Evolutionary conservation across 2,329 filamentous ascomycete genomes (phyloP).

Genomic region (Ramularia endophylla): DNA sequence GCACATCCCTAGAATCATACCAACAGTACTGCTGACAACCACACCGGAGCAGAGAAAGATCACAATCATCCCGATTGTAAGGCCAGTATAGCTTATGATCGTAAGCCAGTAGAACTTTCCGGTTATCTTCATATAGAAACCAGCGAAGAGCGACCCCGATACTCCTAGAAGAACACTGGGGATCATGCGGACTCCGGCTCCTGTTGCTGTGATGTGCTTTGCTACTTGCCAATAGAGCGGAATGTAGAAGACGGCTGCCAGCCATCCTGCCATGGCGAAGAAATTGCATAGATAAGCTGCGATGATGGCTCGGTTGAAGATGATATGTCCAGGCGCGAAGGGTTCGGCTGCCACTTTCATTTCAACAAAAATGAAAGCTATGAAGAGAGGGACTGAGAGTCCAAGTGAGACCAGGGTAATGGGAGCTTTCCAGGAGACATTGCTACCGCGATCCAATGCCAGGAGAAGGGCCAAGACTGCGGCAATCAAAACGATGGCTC

Average conservation of each 20-base stretch:
- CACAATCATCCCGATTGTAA: slow-evolving; percentile 50
- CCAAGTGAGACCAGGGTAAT: slow-evolving; percentile 54
- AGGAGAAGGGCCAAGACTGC: slow-evolving; percentile 62
- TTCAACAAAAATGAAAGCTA: slow-evolving; percentile 64
- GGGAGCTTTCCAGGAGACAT: slow-evolving; percentile 59
- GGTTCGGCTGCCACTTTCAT: slow-evolving; percentile 61
- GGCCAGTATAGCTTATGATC: slow-evolving; percentile 47
- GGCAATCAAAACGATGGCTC: slow-evolving; percentile 58
- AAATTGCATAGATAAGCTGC: slow-evolving; percentile 67
- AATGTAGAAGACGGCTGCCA: slow-evolving; percentile 63
- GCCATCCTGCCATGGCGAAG: slow-evolving; percentile 58
- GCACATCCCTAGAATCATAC: slow-evolving; percentile 53
- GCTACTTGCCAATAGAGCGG: slow-evolving; percentile 74
- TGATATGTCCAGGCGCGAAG: slow-evolving; percentile 68
- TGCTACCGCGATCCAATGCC: slow-evolving; percentile 67
- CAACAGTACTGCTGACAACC: slow-evolving; percentile 42
- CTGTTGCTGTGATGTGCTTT: slow-evolving; percentile 56
- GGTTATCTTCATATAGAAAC: slow-evolving; percentile 62
- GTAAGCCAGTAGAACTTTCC: slow-evolving; percentile 69
- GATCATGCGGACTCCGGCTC: slow-evolving; percentile 60
- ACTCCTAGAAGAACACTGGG: slow-evolving; percentile 60
- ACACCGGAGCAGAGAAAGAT: slow-evolving; percentile 55
- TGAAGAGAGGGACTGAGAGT: slow-evolving; percentile 54
- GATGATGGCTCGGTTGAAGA: slow-evolving; percentile 61
- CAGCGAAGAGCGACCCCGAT: slow-evolving; percentile 57